phyloP scores from a whole-genome alignment of 371 early-diverging fungal genomes.

The Mucor plumbeus region DNA sequence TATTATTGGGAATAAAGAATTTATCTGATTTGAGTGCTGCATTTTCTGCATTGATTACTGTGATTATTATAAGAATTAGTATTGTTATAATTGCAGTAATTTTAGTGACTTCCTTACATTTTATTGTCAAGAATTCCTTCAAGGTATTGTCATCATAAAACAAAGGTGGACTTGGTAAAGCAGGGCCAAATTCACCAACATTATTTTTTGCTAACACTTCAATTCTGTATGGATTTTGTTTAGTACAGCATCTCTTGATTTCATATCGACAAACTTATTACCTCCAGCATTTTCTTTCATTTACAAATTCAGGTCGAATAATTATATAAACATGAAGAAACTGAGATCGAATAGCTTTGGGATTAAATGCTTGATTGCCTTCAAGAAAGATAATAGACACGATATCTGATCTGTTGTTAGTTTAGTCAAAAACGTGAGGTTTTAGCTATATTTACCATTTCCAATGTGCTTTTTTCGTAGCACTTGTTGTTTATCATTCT shows the following conservation, averaged over 20 bases:
- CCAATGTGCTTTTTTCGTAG: slow-evolving; percentile 86
- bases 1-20: slow-evolving; percentile 55
- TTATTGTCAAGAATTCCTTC: slow-evolving; percentile 60
- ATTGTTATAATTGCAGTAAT: not conserved
- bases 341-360: slow-evolving; percentile 67
- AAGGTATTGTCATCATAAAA: slow-evolving; percentile 54
- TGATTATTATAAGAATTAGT: not conserved
- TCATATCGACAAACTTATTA: not conserved
- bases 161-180: slow-evolving; percentile 64
- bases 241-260: not conserved
- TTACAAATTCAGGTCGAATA: slow-evolving; percentile 49
- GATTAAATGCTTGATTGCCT: slow-evolving; percentile 61
- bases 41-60: slow-evolving; percentile 79
- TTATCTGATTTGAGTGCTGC: slow-evolving; percentile 76
- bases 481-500: slow-evolving; percentile 77
- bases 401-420: slow-evolving; percentile 56
- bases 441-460: slow-evolving; percentile 57
- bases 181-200: slow-evolving; percentile 69
- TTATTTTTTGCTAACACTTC: slow-evolving; percentile 61
- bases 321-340: slow-evolving; percentile 76
- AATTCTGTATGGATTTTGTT: slow-evolving; percentile 28
- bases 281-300: slow-evolving; percentile 47
- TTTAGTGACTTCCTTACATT: slow-evolving; percentile 34
- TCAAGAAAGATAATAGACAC: slow-evolving; percentile 76
- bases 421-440: not conserved